These are phyloP conservation scores for Firmiana major DNA, from an alignment of 345 rosid genomes.

Conservation along the genomic window DNA sequence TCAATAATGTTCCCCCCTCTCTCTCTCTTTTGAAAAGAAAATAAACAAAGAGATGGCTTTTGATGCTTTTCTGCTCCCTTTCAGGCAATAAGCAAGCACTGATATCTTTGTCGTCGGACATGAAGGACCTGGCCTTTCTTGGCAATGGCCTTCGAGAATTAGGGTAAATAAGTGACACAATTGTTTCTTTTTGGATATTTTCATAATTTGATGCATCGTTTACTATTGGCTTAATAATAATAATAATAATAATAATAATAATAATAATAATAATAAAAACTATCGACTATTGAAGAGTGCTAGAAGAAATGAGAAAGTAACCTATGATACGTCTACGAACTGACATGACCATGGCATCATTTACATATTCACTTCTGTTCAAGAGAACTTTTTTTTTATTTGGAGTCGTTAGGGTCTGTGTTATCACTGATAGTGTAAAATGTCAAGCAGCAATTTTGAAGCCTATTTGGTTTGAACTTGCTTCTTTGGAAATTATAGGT, in stretches of 20 bases:
- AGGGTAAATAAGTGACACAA: conserved; percentile 42
- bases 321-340: not conserved
- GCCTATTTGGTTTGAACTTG: not conserved
- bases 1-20: not conserved
- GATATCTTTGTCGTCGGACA: conserved; percentile 88
- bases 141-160: conserved; percentile 67
- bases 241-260: too few relatives aligned
- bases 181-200: not conserved
- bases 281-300: not conserved
- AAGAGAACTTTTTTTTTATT: not conserved
- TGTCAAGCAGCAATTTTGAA: not conserved
- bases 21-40: not conserved
- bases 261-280: too few relatives aligned
- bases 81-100: conserved; percentile 72
- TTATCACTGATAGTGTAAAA: too few relatives aligned
- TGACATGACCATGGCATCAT: not conserved
- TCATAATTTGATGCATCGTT: not conserved
- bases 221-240: too few relatives aligned
- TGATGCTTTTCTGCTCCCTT: conserved; percentile 7
- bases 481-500: conserved; percentile 28
- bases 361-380: not conserved
- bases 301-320: not conserved
- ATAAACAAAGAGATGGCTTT: not conserved
- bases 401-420: not conserved
- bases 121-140: conserved; percentile 61